Evolutionary conservation across 2,329 filamentous ascomycete genomes (phyloP).

Genomic region (Paecilomyces sp.): DNA sequence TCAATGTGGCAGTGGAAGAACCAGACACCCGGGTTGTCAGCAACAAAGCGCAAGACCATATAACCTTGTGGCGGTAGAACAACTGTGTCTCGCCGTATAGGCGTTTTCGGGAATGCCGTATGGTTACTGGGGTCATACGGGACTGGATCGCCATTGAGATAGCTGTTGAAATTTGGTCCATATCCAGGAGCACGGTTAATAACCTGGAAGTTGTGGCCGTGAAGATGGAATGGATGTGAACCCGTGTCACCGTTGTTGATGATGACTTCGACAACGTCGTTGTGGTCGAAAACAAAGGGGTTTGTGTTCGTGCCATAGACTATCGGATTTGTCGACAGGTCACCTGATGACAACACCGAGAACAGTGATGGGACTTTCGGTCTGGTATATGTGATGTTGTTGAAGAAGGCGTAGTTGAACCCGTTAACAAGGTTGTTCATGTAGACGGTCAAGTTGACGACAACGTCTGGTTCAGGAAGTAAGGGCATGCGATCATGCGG

Average conservation of each 20-base stretch:
- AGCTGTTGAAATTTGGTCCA: slow-evolving; percentile 50
- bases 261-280: slow-evolving; percentile 37
- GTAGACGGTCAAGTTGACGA: slow-evolving; percentile 52
- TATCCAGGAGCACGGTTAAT: slow-evolving; percentile 52
- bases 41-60: slow-evolving; percentile 51
- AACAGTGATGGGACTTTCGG: slow-evolving; percentile 75
- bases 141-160: slow-evolving; percentile 30
- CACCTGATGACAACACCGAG: slow-evolving; percentile 57
- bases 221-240: slow-evolving; percentile 45
- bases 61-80: slow-evolving; percentile 60
- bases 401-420: slow-evolving; percentile 63
- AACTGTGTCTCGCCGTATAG: slow-evolving; percentile 63
- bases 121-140: slow-evolving; percentile 18
- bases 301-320: slow-evolving; percentile 63
- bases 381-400: slow-evolving; percentile 65
- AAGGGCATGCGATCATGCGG: slow-evolving; percentile 60
- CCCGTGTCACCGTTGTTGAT: slow-evolving; percentile 37
- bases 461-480: slow-evolving; percentile 51
- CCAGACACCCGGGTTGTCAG: slow-evolving; percentile 51
- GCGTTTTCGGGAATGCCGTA: slow-evolving; percentile 43
- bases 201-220: slow-evolving; percentile 60
- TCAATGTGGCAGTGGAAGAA: slow-evolving; percentile 76
- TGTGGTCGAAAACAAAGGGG: slow-evolving; percentile 32
- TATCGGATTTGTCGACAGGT: slow-evolving; percentile 45
- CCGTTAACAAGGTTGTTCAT: slow-evolving; percentile 67